Evolutionary conservation across 148 eudicot species (phyloP), one percentile per base, ranked within the genome.

Genomic region (Rhododendron vialii): DNA sequence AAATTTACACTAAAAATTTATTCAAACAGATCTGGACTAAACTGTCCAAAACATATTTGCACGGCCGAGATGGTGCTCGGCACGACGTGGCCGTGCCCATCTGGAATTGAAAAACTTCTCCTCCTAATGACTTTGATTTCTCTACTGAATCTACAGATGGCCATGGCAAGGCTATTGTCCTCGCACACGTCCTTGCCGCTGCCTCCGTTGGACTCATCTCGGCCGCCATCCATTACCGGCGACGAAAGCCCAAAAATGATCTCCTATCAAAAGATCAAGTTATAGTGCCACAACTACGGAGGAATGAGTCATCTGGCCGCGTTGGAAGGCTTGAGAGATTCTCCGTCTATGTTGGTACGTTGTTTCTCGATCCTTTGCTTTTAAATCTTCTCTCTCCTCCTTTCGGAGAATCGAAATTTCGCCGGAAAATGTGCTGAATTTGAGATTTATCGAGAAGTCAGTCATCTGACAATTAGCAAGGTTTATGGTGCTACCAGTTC

Each of bases 291-390:
- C n/a, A 53, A 47, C 45, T 94, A 2, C 82, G 88, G 35, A 80
- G 83, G 65, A 85, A 86, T 3, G 95, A 90, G 47, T 95, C 76
- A 0, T 71, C 99, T 12, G 91, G 96, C 45, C 94, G 93, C 33
- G 69, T 85, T 84, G 95, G 90, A 35, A 92, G 82, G 26, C 91
- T 93, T 61, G 99, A 96, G 81, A 94, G 88, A 82, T 96, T 96
- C 89, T 93, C 99, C 77, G 89, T 90, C 75, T 96, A 96, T 89
- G 95, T 95, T 89, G 99, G 99, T 95, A 93, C 73, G 22, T 80
- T 80, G 47, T 13, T 67, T 1, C 69, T 61, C 18, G 33, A 67
- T 67, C 35, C 35, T 67, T 9, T 26, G 74, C 1, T 67, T 63
- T 63, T 63, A 20, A 8, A 18, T 15, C 84, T 24, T 79, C 9